These are phyloP conservation scores for Leccinum solheimii DNA, from an alignment of 1,284 basidiomycete species.

Conservation along the genomic window DNA sequence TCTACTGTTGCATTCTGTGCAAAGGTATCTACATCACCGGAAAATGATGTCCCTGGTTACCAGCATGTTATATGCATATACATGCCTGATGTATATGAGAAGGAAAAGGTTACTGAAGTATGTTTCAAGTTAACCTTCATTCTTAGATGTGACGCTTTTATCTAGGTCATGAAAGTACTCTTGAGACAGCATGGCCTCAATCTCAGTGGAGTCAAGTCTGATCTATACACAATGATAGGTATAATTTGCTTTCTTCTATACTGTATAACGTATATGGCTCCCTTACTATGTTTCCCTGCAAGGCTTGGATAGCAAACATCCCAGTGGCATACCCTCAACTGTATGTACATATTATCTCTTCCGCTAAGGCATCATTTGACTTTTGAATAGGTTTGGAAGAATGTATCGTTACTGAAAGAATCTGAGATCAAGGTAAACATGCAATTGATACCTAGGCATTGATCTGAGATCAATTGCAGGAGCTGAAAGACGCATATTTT, in stretches of 20 bases:
- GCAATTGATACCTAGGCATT: background rate
- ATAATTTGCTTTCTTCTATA: slow-evolving; percentile 8
- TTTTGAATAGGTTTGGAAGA: slow-evolving; percentile 57
- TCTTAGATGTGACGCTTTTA: background rate
- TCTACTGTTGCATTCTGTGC: slow-evolving; percentile 51
- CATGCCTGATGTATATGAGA: slow-evolving; percentile 67
- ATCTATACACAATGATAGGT: slow-evolving; percentile 67
- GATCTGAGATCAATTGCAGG: slow-evolving; percentile 36
- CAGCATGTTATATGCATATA: slow-evolving; percentile 73
- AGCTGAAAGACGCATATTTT: slow-evolving; percentile 59
- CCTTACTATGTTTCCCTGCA: background rate
- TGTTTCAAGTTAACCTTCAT: slow-evolving; percentile 5
- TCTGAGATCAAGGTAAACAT: slow-evolving; percentile 56
- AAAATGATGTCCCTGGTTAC: slow-evolving; percentile 46
- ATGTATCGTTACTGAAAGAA: slow-evolving; percentile 55
- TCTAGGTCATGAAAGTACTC: slow-evolving; percentile 65
- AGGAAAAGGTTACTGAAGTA: slow-evolving; percentile 55
- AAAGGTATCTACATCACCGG: slow-evolving; percentile 66
- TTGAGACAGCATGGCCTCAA: slow-evolving; percentile 62
- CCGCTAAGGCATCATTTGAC: background rate
- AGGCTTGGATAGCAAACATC: slow-evolving; percentile 74
- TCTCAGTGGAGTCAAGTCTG: slow-evolving; percentile 67
- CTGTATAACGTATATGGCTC: background rate
- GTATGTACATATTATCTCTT: slow-evolving; percentile 37
- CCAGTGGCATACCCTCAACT: slow-evolving; percentile 68